Base-by-base conservation (phyloP, 23 red algal genomes). In the Gracilaria gracilis region DNA sequence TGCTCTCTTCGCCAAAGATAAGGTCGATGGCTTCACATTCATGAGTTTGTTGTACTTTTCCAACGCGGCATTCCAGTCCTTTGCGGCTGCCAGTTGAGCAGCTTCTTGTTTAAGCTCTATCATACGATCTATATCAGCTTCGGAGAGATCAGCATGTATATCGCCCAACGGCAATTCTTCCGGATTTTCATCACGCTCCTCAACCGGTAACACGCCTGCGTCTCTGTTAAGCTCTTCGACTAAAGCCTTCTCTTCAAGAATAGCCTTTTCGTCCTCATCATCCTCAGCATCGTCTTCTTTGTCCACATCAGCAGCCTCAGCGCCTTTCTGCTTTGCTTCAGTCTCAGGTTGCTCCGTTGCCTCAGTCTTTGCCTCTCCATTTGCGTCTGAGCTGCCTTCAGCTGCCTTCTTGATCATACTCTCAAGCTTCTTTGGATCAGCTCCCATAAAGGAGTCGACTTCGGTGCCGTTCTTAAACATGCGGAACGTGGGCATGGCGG, bases 401-500 rank as follows among this genome's bases (percentile, higher is more conserved):
- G 69, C 69, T 17, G 69, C 69, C 34, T 93, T 55, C 64, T 72
- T 87, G 47, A 93, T 85, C 48, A 49, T 67, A 35, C 57, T 79
- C 35, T 93, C 81, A 8, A 93, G 36, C 37, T 83, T 66, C 19
- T 64, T 53, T 25, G 73, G 61, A 57, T 81, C 83, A 37, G 90
- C 90, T 37, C 90, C 90, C 49, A 57, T 21, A 84, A 77, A 67
- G 17, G 62, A 67, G 44, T 80, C 61, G 13, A 86, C 34, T 28
- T 78, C 61, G 5, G 34, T 31, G 47, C 29, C 55, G 34, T 72
- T 48, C 28, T 74, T 61, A 34, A 82, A 86, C 42, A 70, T 75
- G 37, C 83, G 90, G 62, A 93, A 93, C n/a, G 90, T 86, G 36
- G 90, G 90, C 37, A 82, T 85, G 14, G 57, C 64, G 31, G 38